These are phyloP conservation scores for Vaucheria bursata DNA, from an alignment of 352 stramenopile genomes.

Conservation along the genomic window DNA sequence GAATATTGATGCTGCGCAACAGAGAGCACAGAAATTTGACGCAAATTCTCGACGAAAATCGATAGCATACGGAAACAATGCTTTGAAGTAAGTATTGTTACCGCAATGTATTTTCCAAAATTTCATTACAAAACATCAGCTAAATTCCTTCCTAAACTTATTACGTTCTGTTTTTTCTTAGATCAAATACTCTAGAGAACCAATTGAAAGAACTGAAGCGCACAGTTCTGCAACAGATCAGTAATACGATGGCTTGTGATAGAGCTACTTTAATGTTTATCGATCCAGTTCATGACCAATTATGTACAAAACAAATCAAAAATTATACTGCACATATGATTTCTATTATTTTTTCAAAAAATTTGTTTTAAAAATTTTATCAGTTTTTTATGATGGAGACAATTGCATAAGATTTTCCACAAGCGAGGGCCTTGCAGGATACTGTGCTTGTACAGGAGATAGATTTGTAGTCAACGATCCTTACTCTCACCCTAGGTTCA, in stretches of 20 bases:
- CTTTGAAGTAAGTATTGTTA: too few relatives aligned
- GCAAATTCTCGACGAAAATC: too few relatives aligned
- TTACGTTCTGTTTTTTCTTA: not conserved
- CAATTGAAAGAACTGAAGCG: slow-evolving; percentile 18
- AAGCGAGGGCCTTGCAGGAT: slow-evolving; percentile 25
- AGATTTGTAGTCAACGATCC: slow-evolving; percentile 38
- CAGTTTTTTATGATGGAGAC: slow-evolving; percentile 42
- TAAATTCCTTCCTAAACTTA: too few relatives aligned
- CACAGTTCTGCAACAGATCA: slow-evolving; percentile 18
- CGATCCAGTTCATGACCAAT: slow-evolving; percentile 2
- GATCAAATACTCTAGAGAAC: slow-evolving; percentile 10
- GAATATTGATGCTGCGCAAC: too few relatives aligned
- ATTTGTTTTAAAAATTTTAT: too few relatives aligned
- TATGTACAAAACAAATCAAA: not conserved
- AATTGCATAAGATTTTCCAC: slow-evolving; percentile 28
- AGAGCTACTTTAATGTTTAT: slow-evolving; percentile 42
- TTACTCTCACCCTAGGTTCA: slow-evolving; percentile 35
- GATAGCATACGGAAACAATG: too few relatives aligned
- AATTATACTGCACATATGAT: not conserved
- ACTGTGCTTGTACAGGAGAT: slow-evolving; percentile 25
- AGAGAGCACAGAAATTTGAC: too few relatives aligned
- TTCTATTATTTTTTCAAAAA: not conserved
- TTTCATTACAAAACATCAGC: too few relatives aligned
- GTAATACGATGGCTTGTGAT: slow-evolving; percentile 28
- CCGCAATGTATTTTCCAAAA: too few relatives aligned